Conservation (phyloP, 1,284 basidiomycete species). For the Porodaedalea pini region DNA sequence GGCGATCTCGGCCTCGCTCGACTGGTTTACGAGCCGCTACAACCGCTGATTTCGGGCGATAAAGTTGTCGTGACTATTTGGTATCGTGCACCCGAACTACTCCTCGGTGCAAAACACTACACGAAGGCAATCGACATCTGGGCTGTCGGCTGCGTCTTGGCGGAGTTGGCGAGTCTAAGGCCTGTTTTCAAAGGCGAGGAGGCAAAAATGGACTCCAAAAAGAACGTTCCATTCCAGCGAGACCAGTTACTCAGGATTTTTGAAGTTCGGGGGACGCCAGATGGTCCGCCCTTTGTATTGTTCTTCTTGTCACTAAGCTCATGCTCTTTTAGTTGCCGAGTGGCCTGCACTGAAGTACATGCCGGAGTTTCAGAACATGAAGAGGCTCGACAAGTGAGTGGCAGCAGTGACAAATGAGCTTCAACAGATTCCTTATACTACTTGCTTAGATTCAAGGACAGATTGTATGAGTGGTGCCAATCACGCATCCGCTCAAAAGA, state of each 20-base stretch:
- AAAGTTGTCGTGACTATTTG: slow-evolving; percentile 99
- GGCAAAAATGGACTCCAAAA: slow-evolving; percentile 90
- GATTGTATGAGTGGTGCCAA: slow-evolving; percentile 77
- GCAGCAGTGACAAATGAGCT: not conserved
- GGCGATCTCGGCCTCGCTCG: slow-evolving; percentile 95
- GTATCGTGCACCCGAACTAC: slow-evolving; percentile 95
- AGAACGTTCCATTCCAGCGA: slow-evolving; percentile 90
- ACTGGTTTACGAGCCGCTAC: slow-evolving; percentile 80
- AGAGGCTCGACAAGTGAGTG: slow-evolving; percentile 71
- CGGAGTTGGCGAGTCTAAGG: slow-evolving; percentile 87
- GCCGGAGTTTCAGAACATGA: slow-evolving; percentile 85
- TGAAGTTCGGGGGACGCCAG: slow-evolving; percentile 89
- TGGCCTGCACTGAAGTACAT: slow-evolving; percentile 89
- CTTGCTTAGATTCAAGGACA: slow-evolving; percentile 57
- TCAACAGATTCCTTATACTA: not conserved
- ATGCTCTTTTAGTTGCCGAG: slow-evolving; percentile 32
- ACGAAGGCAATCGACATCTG: slow-evolving; percentile 94
- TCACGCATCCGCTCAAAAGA: slow-evolving; percentile 54
- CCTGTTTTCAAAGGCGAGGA: slow-evolving; percentile 99
- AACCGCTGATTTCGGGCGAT: slow-evolving; percentile 85
- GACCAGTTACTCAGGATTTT: slow-evolving; percentile 96
- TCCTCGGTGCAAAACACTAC: slow-evolving; percentile 95
- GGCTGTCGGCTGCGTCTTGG: slow-evolving; percentile 97
- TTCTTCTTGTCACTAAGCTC: slow-evolving; percentile 1
- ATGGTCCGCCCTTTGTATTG: slow-evolving; percentile 44